These are phyloP conservation scores for Linum trigynum DNA, from an alignment of 345 rosid genomes.

Conservation along the genomic window DNA sequence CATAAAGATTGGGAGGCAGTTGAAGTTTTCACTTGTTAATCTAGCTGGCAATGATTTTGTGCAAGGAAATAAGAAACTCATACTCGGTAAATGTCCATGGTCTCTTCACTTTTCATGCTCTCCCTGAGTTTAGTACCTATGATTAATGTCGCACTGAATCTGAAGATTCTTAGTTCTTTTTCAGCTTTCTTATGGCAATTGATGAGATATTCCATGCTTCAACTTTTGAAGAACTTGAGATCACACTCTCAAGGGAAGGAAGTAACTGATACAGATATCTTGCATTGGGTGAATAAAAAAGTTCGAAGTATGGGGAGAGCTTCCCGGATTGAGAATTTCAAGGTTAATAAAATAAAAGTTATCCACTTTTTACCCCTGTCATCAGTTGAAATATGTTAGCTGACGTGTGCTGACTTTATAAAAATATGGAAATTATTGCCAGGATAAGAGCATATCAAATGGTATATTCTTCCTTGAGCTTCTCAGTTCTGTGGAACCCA, in stretches of 20 bases:
- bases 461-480: conserved; percentile 89
- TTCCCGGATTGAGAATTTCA: conserved; percentile 60
- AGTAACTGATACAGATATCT: conserved; percentile 64
- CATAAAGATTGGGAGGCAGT: conserved; percentile 58
- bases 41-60: conserved; percentile 88
- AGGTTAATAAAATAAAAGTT: conserved; percentile 34
- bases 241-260: conserved; percentile 69
- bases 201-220: conserved; percentile 88
- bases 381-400: not conserved
- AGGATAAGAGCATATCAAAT: conserved; percentile 74
- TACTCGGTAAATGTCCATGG: conserved; percentile 46
- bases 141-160: not conserved
- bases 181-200: conserved; percentile 89
- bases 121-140: not conserved
- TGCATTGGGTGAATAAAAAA: conserved; percentile 70
- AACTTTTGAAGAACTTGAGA: conserved; percentile 75
- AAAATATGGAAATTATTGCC: conserved; percentile 9
- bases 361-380: not conserved
- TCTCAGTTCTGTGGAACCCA: conserved; percentile 78
- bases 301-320: conserved; percentile 53
- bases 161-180: conserved; percentile 15
- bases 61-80: conserved; percentile 92
- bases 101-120: not conserved
- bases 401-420: not conserved
- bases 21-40: conserved; percentile 77